phyloP scores from a whole-genome alignment of 441 rosid genomes.

The Populus hybrid region DNA sequence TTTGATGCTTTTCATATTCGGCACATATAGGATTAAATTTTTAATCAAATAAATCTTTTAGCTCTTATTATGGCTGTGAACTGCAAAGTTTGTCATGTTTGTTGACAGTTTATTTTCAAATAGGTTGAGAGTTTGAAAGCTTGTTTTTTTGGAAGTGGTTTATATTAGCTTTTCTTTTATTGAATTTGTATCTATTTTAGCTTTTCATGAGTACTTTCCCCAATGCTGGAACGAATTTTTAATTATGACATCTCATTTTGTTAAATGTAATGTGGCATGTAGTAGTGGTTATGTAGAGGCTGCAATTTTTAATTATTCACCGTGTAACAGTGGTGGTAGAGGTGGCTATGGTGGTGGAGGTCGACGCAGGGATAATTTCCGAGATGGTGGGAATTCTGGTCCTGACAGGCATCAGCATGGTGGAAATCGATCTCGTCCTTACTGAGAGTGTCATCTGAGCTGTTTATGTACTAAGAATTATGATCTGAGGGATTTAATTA shows the following conservation, averaged over 20 bases:
- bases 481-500: slow-evolving; percentile 44
- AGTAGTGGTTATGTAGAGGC: neutral
- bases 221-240: neutral
- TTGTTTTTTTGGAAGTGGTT: neutral
- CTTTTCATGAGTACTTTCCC: neutral
- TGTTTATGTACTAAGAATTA: slow-evolving; percentile 56
- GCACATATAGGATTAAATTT: neutral
- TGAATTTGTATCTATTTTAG: neutral
- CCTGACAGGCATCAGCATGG: slow-evolving; percentile 81
- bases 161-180: neutral
- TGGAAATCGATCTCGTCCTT: slow-evolving; percentile 94
- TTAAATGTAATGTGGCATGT: neutral
- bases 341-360: slow-evolving; percentile 89
- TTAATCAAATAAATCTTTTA: too few relatives aligned
- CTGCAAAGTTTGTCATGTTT: neutral
- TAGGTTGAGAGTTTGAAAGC: neutral
- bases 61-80: neutral
- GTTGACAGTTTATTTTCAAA: neutral
- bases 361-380: slow-evolving; percentile 65
- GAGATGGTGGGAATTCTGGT: slow-evolving; percentile 71
- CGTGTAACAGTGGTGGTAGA: slow-evolving; percentile 56
- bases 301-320: neutral
- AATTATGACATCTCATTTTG: neutral
- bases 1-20: neutral
- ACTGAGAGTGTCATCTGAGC: slow-evolving; percentile 28